These are phyloP conservation scores for Talaromyces stipitatus DNA, from an alignment of 495 filamentous ascomycete species.

Conservation along the genomic window DNA sequence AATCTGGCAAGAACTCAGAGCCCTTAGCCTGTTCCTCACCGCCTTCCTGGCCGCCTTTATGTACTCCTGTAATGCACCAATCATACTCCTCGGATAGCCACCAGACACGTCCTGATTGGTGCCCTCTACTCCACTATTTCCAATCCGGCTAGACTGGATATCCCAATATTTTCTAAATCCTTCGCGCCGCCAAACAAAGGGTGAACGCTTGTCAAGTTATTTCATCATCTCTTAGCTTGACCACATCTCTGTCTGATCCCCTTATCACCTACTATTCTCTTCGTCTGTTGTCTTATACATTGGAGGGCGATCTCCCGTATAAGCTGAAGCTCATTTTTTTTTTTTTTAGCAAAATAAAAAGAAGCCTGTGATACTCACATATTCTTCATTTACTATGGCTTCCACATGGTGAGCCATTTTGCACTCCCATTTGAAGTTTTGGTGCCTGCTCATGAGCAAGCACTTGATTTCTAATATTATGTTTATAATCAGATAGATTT, in stretches of 20 bases:
- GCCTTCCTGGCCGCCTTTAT: constrained; percentile 15
- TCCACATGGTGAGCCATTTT: background rate
- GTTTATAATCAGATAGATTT: background rate
- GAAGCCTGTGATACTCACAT: background rate
- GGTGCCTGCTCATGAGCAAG: background rate
- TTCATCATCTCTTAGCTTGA: too few species aligned
- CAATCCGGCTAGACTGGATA: background rate
- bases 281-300: background rate
- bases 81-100: background rate
- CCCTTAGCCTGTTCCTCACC: constrained; percentile 8
- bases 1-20: background rate
- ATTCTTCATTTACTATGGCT: background rate
- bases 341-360: too few species aligned
- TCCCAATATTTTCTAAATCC: background rate
- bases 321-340: background rate
- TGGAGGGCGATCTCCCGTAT: background rate
- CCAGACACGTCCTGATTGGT: background rate
- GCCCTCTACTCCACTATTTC: background rate
- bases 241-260: background rate
- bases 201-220: background rate
- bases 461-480: background rate
- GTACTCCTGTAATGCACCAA: background rate
- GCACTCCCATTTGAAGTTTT: background rate
- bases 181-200: background rate
- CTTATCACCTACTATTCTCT: background rate